Percentiles rank a stretch among this genome's conserved stretches.
phyloP scores from a whole-genome alignment of 73 alveolate species.

The Effrenium voratum region DNA sequence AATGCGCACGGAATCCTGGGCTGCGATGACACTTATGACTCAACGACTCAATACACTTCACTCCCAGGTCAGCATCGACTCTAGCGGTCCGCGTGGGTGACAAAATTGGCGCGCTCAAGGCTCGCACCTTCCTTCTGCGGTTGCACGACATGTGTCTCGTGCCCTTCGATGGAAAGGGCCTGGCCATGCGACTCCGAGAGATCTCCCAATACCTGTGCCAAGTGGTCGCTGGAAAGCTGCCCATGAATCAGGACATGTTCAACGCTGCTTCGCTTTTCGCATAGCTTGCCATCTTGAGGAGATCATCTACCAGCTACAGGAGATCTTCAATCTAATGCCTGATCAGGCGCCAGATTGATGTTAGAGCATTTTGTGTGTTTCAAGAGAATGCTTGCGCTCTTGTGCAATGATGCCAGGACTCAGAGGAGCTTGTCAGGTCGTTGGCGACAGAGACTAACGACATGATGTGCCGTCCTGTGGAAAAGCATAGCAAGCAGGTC shows the following conservation, averaged over 20 bases:
- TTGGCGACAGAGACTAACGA: constrained; percentile 94
- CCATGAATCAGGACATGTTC: constrained; percentile 72
- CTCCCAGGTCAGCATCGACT: constrained; percentile 81
- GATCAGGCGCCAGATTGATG: constrained; percentile 55
- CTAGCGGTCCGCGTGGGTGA: constrained; percentile 94
- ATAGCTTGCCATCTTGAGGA: constrained; percentile 26
- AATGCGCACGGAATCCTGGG: constrained; percentile 28
- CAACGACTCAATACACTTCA: not conserved
- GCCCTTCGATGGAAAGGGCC: constrained; percentile 15
- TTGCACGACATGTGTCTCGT: not conserved
- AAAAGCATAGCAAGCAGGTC: not conserved
- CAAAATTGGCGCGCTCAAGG: constrained; percentile 89
- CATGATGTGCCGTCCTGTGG: constrained; percentile 45
- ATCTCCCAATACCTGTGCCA: constrained; percentile 85
- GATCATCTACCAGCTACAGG: constrained; percentile 90
- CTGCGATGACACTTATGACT: not conserved
- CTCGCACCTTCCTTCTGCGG: not conserved
- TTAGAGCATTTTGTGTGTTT: not conserved
- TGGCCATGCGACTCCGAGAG: constrained; percentile 89
- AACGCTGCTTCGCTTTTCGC: not conserved
- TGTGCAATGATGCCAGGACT: constrained; percentile 35
- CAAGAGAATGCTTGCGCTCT: not conserved
- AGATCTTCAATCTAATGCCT: constrained; percentile 93
- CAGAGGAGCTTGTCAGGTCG: constrained; percentile 95
- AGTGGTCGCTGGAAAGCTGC: constrained; percentile 94